Base-by-base conservation (phyloP, 129 eudicot genomes). In the Tagetes erecta region DNA sequence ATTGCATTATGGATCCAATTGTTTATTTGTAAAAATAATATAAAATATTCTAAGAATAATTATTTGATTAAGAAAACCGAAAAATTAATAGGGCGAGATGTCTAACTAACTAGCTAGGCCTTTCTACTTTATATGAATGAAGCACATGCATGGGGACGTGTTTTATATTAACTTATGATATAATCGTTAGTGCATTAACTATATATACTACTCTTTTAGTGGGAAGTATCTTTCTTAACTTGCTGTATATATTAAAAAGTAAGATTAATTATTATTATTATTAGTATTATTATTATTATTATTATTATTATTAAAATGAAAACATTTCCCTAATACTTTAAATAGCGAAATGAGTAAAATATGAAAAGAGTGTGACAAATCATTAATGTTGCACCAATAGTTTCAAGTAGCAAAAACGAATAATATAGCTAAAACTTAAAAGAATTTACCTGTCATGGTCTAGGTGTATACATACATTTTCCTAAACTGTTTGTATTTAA, bases 81-180 rank as follows among this genome's bases (percentile, higher is more conserved):
- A 39, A 27, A 53, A 67, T 33, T 13, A 52, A 67, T 57, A 76
- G 8, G 57, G 67, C 34, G 47, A 56, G 73, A 76, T 52, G 80
- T 64, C 74, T 30, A 53, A 67, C 57, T 11, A 20, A 20, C 27
- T 76, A 40, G 33, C 34, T 76, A 76, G 72, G 67, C 69, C 45
- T 76, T 76, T 40, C 30, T 8, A n/a, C 46, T 40, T 53, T 10
- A 39, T 66, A 65, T 41, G 74, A 31, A 53, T 52, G 67, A 64
- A 53, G 80, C 80, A 76, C 80, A 67, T 75, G 79, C 80, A 67
- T 44, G 79, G 67, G 36, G 58, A 56, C 30, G 67, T 56, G 41
- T 72, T 41, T 57, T 72, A 2, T 56, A 11, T 56, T 40, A 45
- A 3, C 46, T 3, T 47, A 40, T 30, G 27, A 39, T 67, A 11